phyloP scores from a whole-genome alignment of 768 basidiomycete genomes.

The Calvatia gigantea region DNA sequence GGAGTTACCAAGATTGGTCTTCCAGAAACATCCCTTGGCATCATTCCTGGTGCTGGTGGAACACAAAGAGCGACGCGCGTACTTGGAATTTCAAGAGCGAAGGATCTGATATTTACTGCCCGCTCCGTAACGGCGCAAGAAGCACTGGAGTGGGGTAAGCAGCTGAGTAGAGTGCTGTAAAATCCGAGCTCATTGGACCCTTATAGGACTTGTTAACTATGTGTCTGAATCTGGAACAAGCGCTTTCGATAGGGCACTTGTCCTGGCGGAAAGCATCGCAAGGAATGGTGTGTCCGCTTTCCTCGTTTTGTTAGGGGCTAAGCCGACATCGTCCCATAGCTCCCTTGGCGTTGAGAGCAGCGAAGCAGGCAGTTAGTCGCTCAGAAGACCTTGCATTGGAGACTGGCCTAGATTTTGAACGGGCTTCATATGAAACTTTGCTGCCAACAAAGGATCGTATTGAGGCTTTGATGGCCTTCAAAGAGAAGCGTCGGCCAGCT shows the following conservation, averaged over 20 bases:
- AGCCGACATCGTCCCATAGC: constrained; percentile 39
- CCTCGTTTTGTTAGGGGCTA: neutral
- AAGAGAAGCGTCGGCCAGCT: constrained; percentile 72
- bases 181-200: constrained; percentile 13
- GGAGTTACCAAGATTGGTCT: constrained; percentile 89
- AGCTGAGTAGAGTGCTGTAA: neutral
- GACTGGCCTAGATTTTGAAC: constrained; percentile 89
- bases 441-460: constrained; percentile 70
- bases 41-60: constrained; percentile 90
- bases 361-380: constrained; percentile 80
- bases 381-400: constrained; percentile 79
- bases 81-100: constrained; percentile 76
- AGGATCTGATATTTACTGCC: constrained; percentile 84
- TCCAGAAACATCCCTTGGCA: constrained; percentile 74
- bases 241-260: constrained; percentile 68
- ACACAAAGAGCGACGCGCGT: constrained; percentile 81
- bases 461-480: constrained; percentile 86
- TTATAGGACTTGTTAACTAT: constrained; percentile 78
- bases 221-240: constrained; percentile 56
- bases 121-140: constrained; percentile 62
- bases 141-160: constrained; percentile 67
- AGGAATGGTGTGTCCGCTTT: constrained; percentile 51
- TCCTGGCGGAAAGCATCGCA: constrained; percentile 64
- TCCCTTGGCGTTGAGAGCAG: constrained; percentile 82
- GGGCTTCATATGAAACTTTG: constrained; percentile 79